These are phyloP conservation scores for Epichloe glyceriae DNA, from an alignment of 2,329 filamentous ascomycete species.

Conservation along the genomic window DNA sequence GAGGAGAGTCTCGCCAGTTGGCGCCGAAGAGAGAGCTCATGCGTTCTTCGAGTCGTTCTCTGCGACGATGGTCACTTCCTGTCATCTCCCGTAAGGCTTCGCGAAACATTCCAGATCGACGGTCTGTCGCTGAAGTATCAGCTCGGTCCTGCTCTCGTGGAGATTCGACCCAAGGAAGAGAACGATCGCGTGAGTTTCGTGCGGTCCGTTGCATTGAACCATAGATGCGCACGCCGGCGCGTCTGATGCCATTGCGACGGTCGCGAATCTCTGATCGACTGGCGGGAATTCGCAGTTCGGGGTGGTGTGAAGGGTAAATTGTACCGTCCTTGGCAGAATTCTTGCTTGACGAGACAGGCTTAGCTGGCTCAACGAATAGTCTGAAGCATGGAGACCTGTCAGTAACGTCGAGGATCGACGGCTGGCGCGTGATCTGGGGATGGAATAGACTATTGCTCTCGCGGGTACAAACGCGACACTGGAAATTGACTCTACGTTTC, in stretches of 20 bases:
- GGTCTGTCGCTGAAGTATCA: neutral
- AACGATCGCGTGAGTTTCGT: conserved; percentile 8
- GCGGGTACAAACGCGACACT: conserved; percentile 7
- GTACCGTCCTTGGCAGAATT: conserved; percentile 16
- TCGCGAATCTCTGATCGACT: conserved; percentile 21
- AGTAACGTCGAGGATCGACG: conserved; percentile 2
- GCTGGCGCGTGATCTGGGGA: neutral
- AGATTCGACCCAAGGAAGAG: conserved; percentile 13
- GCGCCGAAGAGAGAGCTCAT: conserved; percentile 14
- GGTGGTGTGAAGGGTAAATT: conserved; percentile 19
- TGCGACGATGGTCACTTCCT: conserved; percentile 12
- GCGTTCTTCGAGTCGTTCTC: conserved; percentile 16
- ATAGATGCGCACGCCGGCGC: conserved; percentile 17
- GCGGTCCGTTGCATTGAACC: conserved; percentile 14
- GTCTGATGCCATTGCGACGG: conserved; percentile 11
- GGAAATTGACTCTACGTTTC: neutral
- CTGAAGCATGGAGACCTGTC: conserved; percentile 17
- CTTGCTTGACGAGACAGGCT: conserved; percentile 29
- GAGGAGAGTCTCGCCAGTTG: conserved; percentile 8
- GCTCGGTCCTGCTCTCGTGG: conserved; percentile 4
- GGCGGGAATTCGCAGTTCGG: conserved; percentile 26
- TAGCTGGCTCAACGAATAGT: conserved; percentile 32
- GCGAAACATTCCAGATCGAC: conserved; percentile 2
- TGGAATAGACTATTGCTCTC: neutral
- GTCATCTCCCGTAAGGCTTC: conserved; percentile 10